A percentile compares a stretch with the other conserved stretches of the same genome.
phyloP scores from a whole-genome alignment of 2,329 filamentous ascomycete species.

The Coleophoma cylindrospora region DNA sequence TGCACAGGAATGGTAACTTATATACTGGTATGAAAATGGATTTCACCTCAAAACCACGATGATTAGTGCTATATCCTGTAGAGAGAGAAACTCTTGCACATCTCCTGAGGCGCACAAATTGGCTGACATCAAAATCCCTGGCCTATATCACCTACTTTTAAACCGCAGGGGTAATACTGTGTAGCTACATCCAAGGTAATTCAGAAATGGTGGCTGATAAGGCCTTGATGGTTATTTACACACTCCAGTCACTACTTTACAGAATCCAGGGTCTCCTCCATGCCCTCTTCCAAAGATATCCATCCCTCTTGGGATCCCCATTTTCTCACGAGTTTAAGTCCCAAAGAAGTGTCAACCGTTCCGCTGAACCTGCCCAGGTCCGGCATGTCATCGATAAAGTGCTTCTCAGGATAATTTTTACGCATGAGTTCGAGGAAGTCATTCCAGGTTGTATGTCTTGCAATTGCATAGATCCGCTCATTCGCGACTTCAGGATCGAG shows the following conservation, averaged over 20 bases:
- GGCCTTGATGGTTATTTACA: no score
- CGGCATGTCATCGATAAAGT: conserved; percentile 14
- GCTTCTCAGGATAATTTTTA: conserved; percentile 11
- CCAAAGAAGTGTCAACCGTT: conserved; percentile 6
- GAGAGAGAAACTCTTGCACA: no score
- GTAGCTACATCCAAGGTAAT: no score
- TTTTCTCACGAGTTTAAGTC: conserved; percentile 10
- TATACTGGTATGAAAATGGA: no score
- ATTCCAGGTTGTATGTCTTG: conserved; percentile 16
- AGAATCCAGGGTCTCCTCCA: background rate
- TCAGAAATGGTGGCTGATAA: no score
- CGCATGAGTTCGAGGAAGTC: conserved; percentile 18
- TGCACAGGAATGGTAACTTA: no score
- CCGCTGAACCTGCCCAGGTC: conserved; percentile 4
- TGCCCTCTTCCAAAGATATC: conserved; percentile 3
- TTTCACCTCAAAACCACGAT: no score
- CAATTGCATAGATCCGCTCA: conserved; percentile 19
- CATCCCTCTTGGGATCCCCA: conserved; percentile 13
- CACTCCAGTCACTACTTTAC: background rate
- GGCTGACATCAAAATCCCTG: no score
- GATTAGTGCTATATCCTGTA: no score
- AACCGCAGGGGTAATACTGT: no score
- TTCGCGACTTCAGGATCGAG: conserved; percentile 19
- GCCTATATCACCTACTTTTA: no score
- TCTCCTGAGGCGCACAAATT: no score